phyloP scores from a whole-genome alignment of 495 filamentous ascomycete species.

The Talaromyces thailandensis region DNA sequence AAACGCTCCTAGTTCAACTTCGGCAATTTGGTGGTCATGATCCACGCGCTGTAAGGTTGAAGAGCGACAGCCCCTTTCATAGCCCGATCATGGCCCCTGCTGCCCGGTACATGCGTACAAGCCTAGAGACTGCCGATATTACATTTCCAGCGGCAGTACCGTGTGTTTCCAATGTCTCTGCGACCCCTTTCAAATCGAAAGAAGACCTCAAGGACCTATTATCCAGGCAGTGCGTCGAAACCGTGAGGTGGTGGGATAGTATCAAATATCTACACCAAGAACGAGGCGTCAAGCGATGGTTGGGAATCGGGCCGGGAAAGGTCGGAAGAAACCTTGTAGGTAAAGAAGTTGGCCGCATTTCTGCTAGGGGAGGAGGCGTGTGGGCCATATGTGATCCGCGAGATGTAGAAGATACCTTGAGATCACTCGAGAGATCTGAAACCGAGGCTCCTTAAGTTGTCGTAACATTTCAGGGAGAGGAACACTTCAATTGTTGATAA shows the following conservation, averaged over 20 bases:
- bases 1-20: slow-evolving; percentile 76
- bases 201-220: slow-evolving; percentile 68
- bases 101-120: slow-evolving; percentile 55
- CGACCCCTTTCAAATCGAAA: slow-evolving; percentile 61
- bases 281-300: slow-evolving; percentile 73
- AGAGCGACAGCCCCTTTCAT: slow-evolving; percentile 88
- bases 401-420: slow-evolving; percentile 70
- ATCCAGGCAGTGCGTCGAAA: slow-evolving; percentile 73
- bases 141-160: slow-evolving; percentile 66
- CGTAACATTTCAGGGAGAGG: not conserved
- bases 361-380: slow-evolving; percentile 78
- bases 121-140: slow-evolving; percentile 51
- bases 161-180: slow-evolving; percentile 81
- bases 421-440: slow-evolving; percentile 67
- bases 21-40: slow-evolving; percentile 91
- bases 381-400: slow-evolving; percentile 83
- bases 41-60: slow-evolving; percentile 77
- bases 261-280: slow-evolving; percentile 86
- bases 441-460: slow-evolving; percentile 19
- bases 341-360: slow-evolving; percentile 83
- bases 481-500: not conserved
- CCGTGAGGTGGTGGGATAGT: slow-evolving; percentile 88
- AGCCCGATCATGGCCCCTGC: slow-evolving; percentile 88
- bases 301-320: slow-evolving; percentile 91
- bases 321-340: slow-evolving; percentile 91